These are phyloP conservation scores for Thyridium curvatum DNA, from an alignment of 2,329 filamentous ascomycete species.

Conservation along the genomic window DNA sequence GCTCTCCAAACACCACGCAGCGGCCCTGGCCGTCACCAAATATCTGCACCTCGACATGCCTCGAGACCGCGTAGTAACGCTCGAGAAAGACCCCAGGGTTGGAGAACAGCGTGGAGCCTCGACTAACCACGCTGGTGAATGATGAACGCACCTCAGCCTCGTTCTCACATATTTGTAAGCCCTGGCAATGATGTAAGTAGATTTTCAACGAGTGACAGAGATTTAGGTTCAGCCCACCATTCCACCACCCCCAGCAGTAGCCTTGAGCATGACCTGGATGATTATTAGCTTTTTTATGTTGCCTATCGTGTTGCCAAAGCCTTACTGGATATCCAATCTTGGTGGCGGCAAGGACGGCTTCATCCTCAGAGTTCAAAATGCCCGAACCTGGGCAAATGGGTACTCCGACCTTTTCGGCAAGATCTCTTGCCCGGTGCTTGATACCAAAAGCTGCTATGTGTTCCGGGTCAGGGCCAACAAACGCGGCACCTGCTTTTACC, in stretches of 20 bases:
- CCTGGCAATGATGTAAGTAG: no score
- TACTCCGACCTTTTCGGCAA: constrained; percentile 34
- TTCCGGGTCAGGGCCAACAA: constrained; percentile 49
- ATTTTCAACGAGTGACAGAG: no score
- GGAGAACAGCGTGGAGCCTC: constrained; percentile 48
- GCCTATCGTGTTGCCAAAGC: no score
- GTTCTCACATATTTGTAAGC: constrained; percentile 46
- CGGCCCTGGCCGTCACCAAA: constrained; percentile 52
- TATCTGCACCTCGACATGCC: constrained; percentile 58
- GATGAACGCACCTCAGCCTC: constrained; percentile 37
- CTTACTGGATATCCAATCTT: constrained; percentile 28
- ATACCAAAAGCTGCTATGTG: constrained; percentile 50
- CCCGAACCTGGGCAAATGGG: constrained; percentile 29
- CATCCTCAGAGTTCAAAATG: constrained; percentile 17
- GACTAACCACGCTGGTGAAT: constrained; percentile 40
- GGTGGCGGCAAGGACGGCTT: constrained; percentile 44
- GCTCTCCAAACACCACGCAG: constrained; percentile 50
- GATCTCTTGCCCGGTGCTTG: constrained; percentile 49
- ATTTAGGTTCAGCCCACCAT: no score
- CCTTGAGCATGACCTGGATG: constrained; percentile 42
- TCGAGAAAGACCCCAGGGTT: constrained; percentile 52
- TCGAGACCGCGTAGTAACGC: constrained; percentile 48
- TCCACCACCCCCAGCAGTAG: constrained; percentile 50
- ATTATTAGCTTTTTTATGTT: no score
- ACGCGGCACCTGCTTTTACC: constrained; percentile 44